Percentiles rank a stretch among this genome's conserved stretches.
These are phyloP conservation scores for Huntiella decipiens DNA, from an alignment of 2,329 filamentous ascomycete species.

Conservation along the genomic window DNA sequence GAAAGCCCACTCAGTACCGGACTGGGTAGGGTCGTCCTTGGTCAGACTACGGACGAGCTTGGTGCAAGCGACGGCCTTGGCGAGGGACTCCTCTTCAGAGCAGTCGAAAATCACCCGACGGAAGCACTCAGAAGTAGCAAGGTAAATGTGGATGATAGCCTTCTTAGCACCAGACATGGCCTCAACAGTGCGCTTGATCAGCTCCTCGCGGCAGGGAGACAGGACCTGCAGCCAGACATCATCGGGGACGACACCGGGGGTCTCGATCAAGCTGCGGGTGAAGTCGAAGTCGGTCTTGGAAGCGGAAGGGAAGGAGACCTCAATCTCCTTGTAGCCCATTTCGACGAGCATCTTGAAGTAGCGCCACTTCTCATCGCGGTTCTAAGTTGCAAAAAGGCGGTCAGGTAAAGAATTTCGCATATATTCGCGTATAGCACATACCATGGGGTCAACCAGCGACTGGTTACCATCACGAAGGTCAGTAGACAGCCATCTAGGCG, in stretches of 20 bases:
- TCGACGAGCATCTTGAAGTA: conserved; percentile 92
- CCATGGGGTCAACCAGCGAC: conserved; percentile 83
- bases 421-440: conserved; percentile 22
- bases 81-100: conserved; percentile 62
- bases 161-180: conserved; percentile 80
- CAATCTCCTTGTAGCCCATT: conserved; percentile 93
- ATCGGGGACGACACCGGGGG: conserved; percentile 63
- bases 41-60: conserved; percentile 77
- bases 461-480: conserved; percentile 88
- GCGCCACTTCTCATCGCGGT: conserved; percentile 81
- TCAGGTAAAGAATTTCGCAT: conserved; percentile 6
- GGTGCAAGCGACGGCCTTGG: conserved; percentile 67
- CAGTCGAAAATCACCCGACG: conserved; percentile 78
- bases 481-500: conserved; percentile 79
- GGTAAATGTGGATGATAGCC: conserved; percentile 85
- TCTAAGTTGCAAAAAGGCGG: conserved; percentile 29
- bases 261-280: conserved; percentile 62
- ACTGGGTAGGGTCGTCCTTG: conserved; percentile 47
- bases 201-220: conserved; percentile 75
- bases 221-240: conserved; percentile 88
- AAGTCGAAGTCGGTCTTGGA: conserved; percentile 96
- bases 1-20: conserved; percentile 51
- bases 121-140: conserved; percentile 93
- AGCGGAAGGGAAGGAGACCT: conserved; percentile 86
- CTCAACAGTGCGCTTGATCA: conserved; percentile 78